Conservation (phyloP, 2,329 filamentous ascomycete species). For the Diaporthe sp. region DNA sequence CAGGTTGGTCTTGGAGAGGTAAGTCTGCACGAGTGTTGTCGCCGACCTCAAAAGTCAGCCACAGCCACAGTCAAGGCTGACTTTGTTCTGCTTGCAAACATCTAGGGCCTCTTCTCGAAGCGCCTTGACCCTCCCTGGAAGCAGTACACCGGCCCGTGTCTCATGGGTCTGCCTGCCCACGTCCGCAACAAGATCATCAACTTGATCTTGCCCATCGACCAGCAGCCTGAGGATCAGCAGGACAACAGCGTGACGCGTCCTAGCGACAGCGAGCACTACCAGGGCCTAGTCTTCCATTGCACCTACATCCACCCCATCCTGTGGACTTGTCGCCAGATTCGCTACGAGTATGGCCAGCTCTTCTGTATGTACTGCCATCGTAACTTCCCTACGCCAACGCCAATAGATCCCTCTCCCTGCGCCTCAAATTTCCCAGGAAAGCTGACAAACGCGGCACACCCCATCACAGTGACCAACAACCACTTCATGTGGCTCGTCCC, state of each 20-base stretch:
- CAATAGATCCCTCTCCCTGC: too few relatives aligned
- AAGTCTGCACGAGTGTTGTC: background rate
- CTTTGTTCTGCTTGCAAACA: too few relatives aligned
- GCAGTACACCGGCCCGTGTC: background rate
- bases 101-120: background rate
- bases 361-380: background rate
- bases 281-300: background rate
- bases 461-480: constrained; percentile 8
- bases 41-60: too few relatives aligned
- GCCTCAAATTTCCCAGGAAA: background rate
- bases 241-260: background rate
- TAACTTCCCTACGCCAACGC: background rate
- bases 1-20: background rate
- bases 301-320: constrained; percentile 10
- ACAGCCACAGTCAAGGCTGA: background rate
- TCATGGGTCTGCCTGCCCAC: background rate
- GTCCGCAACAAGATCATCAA: constrained; percentile 9
- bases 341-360: constrained; percentile 26
- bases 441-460: background rate
- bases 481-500: background rate
- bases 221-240: background rate
- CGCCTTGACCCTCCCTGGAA: background rate
- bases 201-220: background rate
- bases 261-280: background rate
- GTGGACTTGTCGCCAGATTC: constrained; percentile 29